Percentiles rank a stretch among this genome's conserved stretches.
These are phyloP conservation scores for Brasenia schreberi DNA, from an alignment of 164 flowering plant species.

Conservation along the genomic window DNA sequence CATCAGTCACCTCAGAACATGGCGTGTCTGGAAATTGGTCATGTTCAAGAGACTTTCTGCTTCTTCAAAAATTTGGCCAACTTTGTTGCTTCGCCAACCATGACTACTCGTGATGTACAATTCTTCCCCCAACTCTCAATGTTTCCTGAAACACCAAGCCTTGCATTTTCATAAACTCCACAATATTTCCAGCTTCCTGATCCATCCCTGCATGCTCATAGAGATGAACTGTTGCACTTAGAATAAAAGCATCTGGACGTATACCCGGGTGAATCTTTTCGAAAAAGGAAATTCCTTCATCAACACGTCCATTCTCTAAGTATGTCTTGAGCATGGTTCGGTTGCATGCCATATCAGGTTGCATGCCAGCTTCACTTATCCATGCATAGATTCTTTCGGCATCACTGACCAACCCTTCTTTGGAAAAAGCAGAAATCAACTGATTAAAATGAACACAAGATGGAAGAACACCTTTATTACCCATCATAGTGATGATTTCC, in stretches of 20 bases:
- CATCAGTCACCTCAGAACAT: too few relatives aligned
- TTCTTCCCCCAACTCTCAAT: constrained; percentile 34
- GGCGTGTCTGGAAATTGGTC: too few relatives aligned
- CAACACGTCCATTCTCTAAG: constrained; percentile 49
- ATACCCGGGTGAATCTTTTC: constrained; percentile 23
- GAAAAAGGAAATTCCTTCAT: constrained; percentile 51
- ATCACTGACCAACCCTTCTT: constrained; percentile 41
- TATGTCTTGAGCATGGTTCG: constrained; percentile 59
- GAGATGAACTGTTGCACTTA: constrained; percentile 66
- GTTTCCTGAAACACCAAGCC: constrained; percentile 32
- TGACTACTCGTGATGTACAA: background rate
- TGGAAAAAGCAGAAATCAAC: constrained; percentile 34
- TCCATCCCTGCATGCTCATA: constrained; percentile 40
- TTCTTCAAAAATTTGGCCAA: too few relatives aligned
- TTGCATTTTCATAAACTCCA: constrained; percentile 37
- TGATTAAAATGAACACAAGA: constrained; percentile 43
- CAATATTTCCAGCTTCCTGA: constrained; percentile 25
- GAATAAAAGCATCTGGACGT: constrained; percentile 40
- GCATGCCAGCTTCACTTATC: constrained; percentile 24
- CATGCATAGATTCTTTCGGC: constrained; percentile 48
- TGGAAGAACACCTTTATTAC: constrained; percentile 29
- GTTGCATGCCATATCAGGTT: constrained; percentile 41
- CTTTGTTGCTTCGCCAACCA: too few relatives aligned
- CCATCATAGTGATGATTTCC: constrained; percentile 40
- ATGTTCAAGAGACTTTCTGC: too few relatives aligned